Evolutionary conservation across 2,329 filamentous ascomycete genomes (phyloP), one percentile per base, ranked within the genome.

Genomic region (Beauveria sp.): DNA sequence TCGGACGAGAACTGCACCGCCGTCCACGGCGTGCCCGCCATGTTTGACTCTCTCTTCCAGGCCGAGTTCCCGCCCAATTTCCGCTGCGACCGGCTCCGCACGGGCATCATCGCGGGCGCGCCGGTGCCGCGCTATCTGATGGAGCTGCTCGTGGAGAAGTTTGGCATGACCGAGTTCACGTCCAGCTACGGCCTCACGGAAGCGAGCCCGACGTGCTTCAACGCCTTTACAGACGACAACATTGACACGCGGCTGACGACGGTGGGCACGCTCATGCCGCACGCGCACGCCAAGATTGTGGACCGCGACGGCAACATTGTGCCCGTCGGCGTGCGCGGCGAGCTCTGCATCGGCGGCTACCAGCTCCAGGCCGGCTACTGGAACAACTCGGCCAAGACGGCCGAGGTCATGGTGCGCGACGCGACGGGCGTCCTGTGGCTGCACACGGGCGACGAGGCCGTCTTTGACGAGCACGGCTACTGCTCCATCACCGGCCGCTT

Each of bases 21-120:
- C 0, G 79, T 93, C 0, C 89, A 93, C 70, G 90, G 90, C 40
- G 90, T 93, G 0, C 90, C 90, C 0, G 89, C 90, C 62, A 93
- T 93, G 90, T 91, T 92, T 72, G 88, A 91, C 70, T 86, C 86
- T 0, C 74, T 85, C 2, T 78, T 85, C 66, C 76, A 83, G 20
- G 77, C 79, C 18, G 72, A 77, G 43, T 70, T 74, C 61, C 73
- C 71, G 0, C 67, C 72, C 5, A 72, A 72, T 59, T 79, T 80
- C 68, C 73, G 75, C 64, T 79, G 77, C 68, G 77, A 80, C 1
- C 77, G 76, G 6, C 79, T 93, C 20, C 81, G 90, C 40, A 93
- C 89, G 0, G 90, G 90, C 8, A 92, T 91, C 68, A 88, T 92
- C 50, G 90, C 90, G 0, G 90, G 90, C 0, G 88, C 89, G 0